These are phyloP conservation scores for Helicocarpus griseus DNA, from an alignment of 2,329 filamentous ascomycete genomes.

Conservation along the genomic window DNA sequence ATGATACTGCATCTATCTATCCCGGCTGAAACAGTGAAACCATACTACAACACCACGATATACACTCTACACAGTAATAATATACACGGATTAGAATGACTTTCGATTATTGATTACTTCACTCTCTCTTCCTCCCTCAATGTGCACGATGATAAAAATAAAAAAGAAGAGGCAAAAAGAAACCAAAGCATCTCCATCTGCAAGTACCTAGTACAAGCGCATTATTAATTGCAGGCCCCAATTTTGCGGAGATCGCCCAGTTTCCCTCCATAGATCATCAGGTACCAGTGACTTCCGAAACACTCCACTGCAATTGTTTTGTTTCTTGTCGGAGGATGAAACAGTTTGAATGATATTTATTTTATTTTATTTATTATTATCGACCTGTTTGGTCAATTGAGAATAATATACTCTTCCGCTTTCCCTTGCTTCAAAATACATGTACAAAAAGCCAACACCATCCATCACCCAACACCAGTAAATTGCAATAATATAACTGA, in stretches of 20 bases:
- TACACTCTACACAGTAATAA: not conserved
- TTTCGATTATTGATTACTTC: not conserved
- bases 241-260: constrained; percentile 1
- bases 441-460: too few species aligned
- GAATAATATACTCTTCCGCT: too few species aligned
- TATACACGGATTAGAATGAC: not conserved
- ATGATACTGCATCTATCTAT: not conserved
- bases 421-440: too few species aligned
- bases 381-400: not conserved
- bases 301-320: not conserved
- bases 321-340: too few species aligned
- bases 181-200: not conserved
- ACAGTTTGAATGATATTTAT: too few species aligned
- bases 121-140: not conserved
- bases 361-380: not conserved
- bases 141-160: not conserved
- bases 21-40: constrained; percentile 1
- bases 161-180: not conserved
- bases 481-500: too few species aligned
- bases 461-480: too few species aligned
- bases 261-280: not conserved
- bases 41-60: too few species aligned
- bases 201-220: not conserved
- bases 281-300: constrained; percentile 3
- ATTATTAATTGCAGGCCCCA: not conserved